A percentile compares a stretch with the other conserved stretches of the same genome.
phyloP scores from a whole-genome alignment of 176 grass and related monocot genomes.

The Oryza punctata region DNA sequence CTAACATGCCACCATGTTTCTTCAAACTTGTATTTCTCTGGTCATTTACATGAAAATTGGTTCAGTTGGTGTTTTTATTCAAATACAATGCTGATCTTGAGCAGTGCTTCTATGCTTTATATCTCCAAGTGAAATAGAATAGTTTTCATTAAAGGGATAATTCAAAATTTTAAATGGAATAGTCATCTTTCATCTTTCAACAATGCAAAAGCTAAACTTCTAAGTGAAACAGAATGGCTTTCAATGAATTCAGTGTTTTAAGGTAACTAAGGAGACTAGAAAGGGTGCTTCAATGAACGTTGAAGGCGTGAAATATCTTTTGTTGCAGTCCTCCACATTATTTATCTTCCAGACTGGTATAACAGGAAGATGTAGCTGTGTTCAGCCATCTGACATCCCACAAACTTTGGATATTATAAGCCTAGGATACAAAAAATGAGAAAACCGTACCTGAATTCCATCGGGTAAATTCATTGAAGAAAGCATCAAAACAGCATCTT shows the following conservation, averaged over 20 bases:
- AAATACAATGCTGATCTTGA: neutral
- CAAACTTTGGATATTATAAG: neutral
- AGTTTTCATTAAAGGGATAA: neutral
- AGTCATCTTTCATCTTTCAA: neutral
- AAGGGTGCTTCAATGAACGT: neutral
- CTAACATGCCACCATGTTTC: neutral
- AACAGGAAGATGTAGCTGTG: neutral
- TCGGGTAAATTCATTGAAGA: conserved; percentile 94
- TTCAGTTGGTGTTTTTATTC: neutral
- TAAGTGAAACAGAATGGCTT: neutral
- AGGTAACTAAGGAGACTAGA: conserved; percentile 1
- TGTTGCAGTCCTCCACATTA: neutral
- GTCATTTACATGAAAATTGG: neutral
- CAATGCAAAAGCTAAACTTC: neutral
- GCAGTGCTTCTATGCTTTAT: neutral
- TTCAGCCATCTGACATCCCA: neutral
- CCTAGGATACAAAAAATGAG: conserved; percentile 12
- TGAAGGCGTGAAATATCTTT: neutral
- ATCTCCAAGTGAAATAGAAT: neutral
- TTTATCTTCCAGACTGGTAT: neutral
- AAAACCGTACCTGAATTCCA: conserved; percentile 77
- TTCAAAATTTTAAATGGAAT: neutral
- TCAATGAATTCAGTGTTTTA: neutral
- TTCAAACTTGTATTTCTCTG: neutral
- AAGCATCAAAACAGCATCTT: conserved; percentile 96